Percentiles rank a stretch among this genome's conserved stretches.
Evolutionary conservation across 805 yeast genomes (phyloP).

Genomic region (Metschnikowia drakensbergensis): DNA sequence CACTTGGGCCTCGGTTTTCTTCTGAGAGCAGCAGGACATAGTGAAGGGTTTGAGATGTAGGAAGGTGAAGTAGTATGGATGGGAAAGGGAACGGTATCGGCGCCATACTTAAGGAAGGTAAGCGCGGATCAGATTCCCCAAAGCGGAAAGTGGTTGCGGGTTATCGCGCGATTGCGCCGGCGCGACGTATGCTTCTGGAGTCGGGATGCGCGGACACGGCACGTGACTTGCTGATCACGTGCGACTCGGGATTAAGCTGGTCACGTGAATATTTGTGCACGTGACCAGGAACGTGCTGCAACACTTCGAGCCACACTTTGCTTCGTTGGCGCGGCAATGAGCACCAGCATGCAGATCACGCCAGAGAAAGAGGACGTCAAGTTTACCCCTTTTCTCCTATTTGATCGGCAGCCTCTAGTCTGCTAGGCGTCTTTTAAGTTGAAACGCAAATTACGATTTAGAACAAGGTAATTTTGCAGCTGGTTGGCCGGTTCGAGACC

Average conservation of each 20-base stretch:
- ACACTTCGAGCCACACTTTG: background rate
- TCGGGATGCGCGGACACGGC: background rate
- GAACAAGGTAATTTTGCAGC: too few species aligned
- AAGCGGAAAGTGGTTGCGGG: constrained; percentile 9
- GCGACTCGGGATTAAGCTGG: too few species aligned
- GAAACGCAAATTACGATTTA: too few species aligned
- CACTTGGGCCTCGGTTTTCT: background rate
- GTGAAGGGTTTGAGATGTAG: background rate
- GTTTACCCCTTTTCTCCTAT: too few species aligned
- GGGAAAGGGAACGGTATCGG: background rate
- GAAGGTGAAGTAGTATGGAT: background rate
- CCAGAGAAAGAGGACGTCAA: too few species aligned
- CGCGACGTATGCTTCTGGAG: background rate
- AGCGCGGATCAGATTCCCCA: constrained; percentile 11
- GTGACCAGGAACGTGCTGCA: background rate
- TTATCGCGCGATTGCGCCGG: background rate
- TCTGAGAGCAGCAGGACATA: constrained; percentile 20
- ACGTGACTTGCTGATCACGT: background rate
- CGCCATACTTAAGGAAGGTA: background rate
- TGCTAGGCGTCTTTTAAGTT: too few species aligned
- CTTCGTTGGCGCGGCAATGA: too few species aligned
- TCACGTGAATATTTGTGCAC: background rate
- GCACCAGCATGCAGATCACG: too few species aligned
- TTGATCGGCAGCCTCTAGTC: too few species aligned
- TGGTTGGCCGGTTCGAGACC: too few species aligned